phyloP scores from a whole-genome alignment of 305 asterid species.

The Rubia tinctorum region DNA sequence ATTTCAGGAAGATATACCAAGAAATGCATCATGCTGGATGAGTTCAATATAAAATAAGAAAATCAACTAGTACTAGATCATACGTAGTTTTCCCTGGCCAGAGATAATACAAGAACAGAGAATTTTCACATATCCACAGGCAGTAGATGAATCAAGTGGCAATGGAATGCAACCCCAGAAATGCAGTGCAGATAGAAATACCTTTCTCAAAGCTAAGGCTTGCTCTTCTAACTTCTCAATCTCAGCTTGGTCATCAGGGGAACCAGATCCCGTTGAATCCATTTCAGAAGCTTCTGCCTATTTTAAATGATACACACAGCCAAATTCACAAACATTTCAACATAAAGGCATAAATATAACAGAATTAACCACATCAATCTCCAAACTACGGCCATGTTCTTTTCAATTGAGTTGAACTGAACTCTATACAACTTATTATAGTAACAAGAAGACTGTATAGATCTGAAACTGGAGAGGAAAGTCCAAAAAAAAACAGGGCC shows the following conservation, averaged over 20 bases:
- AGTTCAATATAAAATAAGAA: neutral
- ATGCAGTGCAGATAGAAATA: conserved; percentile 15
- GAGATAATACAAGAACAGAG: neutral
- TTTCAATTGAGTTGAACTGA: neutral
- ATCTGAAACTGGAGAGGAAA: neutral
- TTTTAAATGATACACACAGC: conserved; percentile 8
- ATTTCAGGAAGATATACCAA: neutral
- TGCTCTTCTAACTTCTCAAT: conserved; percentile 73
- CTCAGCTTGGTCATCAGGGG: conserved; percentile 61
- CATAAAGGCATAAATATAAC: conserved; percentile 8
- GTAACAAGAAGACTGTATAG: neutral
- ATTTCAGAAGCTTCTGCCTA: conserved; percentile 62
- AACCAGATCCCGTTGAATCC: conserved; percentile 35
- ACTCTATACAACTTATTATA: neutral
- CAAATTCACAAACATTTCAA: conserved; percentile 8
- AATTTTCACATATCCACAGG: neutral
- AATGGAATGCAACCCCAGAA: conserved; percentile 4
- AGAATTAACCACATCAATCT: neutral
- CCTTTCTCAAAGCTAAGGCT: conserved; percentile 60
- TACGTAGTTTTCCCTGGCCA: neutral
- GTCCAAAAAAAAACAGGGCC: neutral
- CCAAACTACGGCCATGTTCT: neutral
- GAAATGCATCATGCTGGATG: neutral
- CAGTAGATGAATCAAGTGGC: neutral
- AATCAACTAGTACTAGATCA: neutral